Evolutionary conservation across 1,284 basidiomycete genomes (phyloP), one percentile per base, ranked within the genome.

Genomic region (Cryptococcus hybrid): DNA sequence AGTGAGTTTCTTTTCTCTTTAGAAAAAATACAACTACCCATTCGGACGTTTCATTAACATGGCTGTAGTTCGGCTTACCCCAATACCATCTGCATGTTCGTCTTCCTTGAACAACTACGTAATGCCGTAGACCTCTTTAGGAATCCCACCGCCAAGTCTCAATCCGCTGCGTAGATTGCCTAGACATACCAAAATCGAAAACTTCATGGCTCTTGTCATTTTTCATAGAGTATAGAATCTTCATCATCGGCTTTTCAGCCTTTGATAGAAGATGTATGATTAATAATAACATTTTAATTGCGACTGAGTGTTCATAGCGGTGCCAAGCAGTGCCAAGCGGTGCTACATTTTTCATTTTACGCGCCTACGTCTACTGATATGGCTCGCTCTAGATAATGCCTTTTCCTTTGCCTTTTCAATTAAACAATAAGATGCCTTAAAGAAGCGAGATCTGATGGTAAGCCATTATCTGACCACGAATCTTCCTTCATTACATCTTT

Each of bases 1-100:
- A 80, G 71, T 73, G 60, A 70, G 68, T 68, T 5, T 37, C 13
- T 38, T 7, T 24, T n/a, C 12, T 11, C 15, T 30, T 30, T 30
- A 30, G 4, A 30, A 30, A 30, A 30, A 30, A 30, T 30, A 3
- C 30, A 3, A 30, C 30, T 30, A 24, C 34, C 36, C 54, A 18
- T 8, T 48, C 36, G 4, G 24, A 45, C 15, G 37, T 11, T 37
- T 37, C 1, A 37, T 36, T n/a, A 18, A 30, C n/a, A 15, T 51
- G 24, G 18, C 38, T 48, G 11, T 64, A 75, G 76, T 79, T 54
- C 76, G 79, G 12, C 68, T 80, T 30, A 79, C 78, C 7, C 79
- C 15, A 79, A 80, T 58, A 80, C 78, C 34, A 76, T 79, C 56
- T 74, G 69, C 62, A 78, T 77, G 63, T 75, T 78, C 53, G 66